Evolutionary conservation across 2,329 filamentous ascomycete genomes (phyloP).

Genomic region (Botrytis sinoallii): DNA sequence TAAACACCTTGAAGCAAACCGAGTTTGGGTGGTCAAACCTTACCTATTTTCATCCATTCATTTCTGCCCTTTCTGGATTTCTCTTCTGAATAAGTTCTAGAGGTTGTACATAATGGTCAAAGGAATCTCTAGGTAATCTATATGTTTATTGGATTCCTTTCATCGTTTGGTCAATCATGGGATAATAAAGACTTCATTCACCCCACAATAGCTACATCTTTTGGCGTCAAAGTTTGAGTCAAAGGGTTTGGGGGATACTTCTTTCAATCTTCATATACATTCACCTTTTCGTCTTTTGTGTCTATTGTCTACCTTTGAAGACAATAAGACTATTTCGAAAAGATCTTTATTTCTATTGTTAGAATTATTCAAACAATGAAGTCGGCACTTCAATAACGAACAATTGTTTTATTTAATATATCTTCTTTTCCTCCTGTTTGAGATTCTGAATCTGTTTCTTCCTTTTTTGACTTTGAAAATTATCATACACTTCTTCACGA

Average conservation of each 20-base stretch:
- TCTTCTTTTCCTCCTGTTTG: conserved; percentile 1
- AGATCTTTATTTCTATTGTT: conserved; percentile 28
- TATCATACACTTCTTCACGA: conserved; percentile 20
- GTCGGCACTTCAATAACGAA: conserved; percentile 25
- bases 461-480: conserved; percentile 11
- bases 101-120: neutral
- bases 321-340: neutral
- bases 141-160: conserved; percentile 17
- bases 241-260: conserved; percentile 14
- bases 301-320: neutral
- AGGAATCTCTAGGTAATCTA: neutral
- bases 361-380: conserved; percentile 26
- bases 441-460: neutral
- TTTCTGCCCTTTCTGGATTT: conserved; percentile 22
- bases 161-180: conserved; percentile 13
- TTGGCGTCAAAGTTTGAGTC: conserved; percentile 6
- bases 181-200: conserved; percentile 24
- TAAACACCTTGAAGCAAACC: conserved; percentile 13
- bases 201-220: conserved; percentile 21
- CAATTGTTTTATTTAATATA: conserved; percentile 19
- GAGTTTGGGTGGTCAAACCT: conserved; percentile 15
- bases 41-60: conserved; percentile 27
- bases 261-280: conserved; percentile 21
- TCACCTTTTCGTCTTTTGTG: conserved; percentile 1
- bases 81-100: neutral